Percentiles rank a stretch among this genome's conserved stretches.
phyloP scores from a whole-genome alignment of 2,329 filamentous ascomycete species.

The Thelonectria olida region DNA sequence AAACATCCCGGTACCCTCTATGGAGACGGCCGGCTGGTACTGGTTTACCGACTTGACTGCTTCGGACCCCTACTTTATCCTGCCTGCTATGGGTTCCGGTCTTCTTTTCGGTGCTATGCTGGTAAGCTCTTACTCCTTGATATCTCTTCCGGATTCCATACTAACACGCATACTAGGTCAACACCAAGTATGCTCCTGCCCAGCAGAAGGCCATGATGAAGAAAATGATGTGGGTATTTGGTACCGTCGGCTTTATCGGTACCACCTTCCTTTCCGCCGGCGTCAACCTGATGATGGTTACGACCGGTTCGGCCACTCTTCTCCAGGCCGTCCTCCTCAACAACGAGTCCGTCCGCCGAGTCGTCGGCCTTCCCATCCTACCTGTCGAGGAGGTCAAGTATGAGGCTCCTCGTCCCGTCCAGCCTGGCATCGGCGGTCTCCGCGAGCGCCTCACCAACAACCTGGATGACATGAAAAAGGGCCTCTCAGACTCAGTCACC shows the following conservation, averaged over 20 bases:
- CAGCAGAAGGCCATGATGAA: constrained; percentile 50
- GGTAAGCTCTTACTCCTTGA: constrained; percentile 43
- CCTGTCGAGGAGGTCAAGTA: constrained; percentile 42
- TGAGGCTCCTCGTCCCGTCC: constrained; percentile 45
- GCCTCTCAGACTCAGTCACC: constrained; percentile 45
- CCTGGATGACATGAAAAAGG: constrained; percentile 50
- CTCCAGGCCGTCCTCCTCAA: constrained; percentile 51
- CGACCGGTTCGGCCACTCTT: constrained; percentile 50
- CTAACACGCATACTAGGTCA: constrained; percentile 44
- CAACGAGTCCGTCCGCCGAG: constrained; percentile 49
- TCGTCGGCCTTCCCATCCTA: constrained; percentile 49
- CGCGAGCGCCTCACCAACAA: constrained; percentile 45
- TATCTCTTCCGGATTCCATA: not conserved
- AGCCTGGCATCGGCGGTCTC: constrained; percentile 36
- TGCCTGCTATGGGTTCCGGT: constrained; percentile 71
- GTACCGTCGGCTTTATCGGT: constrained; percentile 53
- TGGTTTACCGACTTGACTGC: constrained; percentile 85
- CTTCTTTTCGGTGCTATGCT: constrained; percentile 67
- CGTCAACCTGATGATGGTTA: constrained; percentile 58
- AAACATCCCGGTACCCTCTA: constrained; percentile 79
- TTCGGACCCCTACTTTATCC: constrained; percentile 78
- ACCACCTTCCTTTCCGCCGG: constrained; percentile 59
- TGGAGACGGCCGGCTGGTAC: constrained; percentile 74
- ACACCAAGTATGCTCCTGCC: constrained; percentile 45
- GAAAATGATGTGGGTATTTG: constrained; percentile 54